A percentile compares a stretch with the other conserved stretches of the same genome.
phyloP scores from a whole-genome alignment of 192 early-diverging fungal genomes.

The Allomyces javanicus region DNA sequence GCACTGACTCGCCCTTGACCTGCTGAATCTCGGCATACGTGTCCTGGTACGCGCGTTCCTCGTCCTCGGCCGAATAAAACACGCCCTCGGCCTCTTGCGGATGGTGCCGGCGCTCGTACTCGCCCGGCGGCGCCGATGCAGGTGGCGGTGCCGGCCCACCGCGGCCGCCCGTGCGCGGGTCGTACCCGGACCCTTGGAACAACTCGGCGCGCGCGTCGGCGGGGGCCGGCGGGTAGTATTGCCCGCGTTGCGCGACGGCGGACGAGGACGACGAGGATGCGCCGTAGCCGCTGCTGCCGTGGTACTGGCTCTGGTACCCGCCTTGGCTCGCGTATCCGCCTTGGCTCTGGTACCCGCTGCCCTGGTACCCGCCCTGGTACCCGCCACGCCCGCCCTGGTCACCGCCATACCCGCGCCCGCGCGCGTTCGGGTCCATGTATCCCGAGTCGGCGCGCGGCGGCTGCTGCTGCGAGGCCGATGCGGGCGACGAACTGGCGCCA shows the following conservation, averaged over 20 bases:
- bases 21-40: constrained; percentile 18
- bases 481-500: background rate
- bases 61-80: constrained; percentile 8
- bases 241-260: background rate
- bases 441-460: background rate
- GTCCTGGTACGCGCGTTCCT: constrained; percentile 14
- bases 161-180: background rate
- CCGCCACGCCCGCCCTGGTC: background rate
- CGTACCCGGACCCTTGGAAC: background rate
- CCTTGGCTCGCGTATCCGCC: background rate
- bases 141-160: background rate
- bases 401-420: background rate
- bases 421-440: background rate
- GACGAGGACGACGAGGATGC: background rate
- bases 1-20: constrained; percentile 22
- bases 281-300: no score
- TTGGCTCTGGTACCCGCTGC: no score
- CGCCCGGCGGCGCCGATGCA: background rate
- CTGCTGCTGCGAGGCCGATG: background rate
- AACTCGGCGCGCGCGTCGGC: background rate
- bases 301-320: no score
- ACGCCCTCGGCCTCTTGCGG: background rate
- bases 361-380: background rate
- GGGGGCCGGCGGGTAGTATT: background rate
- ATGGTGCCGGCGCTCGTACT: background rate